Evolutionary conservation across 768 basidiomycete species (phyloP).

Genomic region (Gyrodon lividus): DNA sequence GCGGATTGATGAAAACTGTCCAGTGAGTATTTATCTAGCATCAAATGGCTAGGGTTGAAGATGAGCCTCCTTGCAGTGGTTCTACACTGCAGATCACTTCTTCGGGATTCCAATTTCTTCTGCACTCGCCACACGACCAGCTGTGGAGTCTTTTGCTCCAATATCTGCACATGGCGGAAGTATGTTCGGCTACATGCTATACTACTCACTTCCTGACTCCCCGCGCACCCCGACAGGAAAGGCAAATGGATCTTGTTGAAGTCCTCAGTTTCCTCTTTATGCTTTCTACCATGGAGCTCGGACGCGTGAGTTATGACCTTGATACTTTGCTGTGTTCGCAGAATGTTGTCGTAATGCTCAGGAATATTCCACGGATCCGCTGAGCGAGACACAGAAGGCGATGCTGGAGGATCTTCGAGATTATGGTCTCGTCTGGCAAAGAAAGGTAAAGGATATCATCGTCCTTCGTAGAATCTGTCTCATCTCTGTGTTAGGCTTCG

Average conservation of each 20-base stretch:
- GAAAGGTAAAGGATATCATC: slow-evolving; percentile 49
- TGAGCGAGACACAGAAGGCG: slow-evolving; percentile 76
- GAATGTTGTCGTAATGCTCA: slow-evolving; percentile 32
- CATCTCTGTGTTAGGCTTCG: slow-evolving; percentile 46
- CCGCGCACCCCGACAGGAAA: slow-evolving; percentile 49
- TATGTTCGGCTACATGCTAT: slow-evolving; percentile 30
- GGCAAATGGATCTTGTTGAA: slow-evolving; percentile 90
- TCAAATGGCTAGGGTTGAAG: neutral
- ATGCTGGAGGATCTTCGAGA: slow-evolving; percentile 92
- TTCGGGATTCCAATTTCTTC: slow-evolving; percentile 91
- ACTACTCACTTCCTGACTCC: slow-evolving; percentile 12
- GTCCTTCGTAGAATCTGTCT: slow-evolving; percentile 8
- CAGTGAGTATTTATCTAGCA: slow-evolving; percentile 45
- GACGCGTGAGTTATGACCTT: slow-evolving; percentile 53
- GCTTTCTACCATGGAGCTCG: slow-evolving; percentile 95
- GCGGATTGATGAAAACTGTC: slow-evolving; percentile 78
- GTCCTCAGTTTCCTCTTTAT: slow-evolving; percentile 94
- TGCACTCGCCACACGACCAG: slow-evolving; percentile 92
- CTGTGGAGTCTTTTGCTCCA: slow-evolving; percentile 92
- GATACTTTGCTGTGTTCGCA: neutral
- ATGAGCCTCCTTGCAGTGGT: slow-evolving; percentile 39
- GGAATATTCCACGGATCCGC: slow-evolving; percentile 86
- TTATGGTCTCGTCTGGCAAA: slow-evolving; percentile 92
- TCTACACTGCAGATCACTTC: slow-evolving; percentile 81
- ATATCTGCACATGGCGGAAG: slow-evolving; percentile 85